Evolutionary conservation across 306 rosid genomes (phyloP).

Genomic region (Casuarina glauca): DNA sequence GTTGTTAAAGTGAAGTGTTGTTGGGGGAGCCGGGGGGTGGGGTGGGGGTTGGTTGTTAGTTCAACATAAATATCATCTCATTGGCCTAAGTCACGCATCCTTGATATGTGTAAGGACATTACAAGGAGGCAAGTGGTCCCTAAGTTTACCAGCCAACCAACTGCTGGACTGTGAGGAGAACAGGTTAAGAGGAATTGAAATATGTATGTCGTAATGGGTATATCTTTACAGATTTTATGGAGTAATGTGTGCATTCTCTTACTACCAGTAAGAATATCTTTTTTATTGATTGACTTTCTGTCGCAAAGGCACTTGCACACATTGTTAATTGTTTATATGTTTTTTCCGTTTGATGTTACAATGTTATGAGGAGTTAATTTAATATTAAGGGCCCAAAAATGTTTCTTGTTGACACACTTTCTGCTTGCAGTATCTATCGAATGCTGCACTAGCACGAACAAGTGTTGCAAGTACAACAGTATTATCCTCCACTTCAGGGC

Average conservation of each 20-base stretch:
- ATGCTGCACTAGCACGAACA: constrained; percentile 97
- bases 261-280: background rate
- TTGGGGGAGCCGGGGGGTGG: background rate
- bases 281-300: background rate
- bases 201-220: background rate
- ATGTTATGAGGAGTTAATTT: background rate
- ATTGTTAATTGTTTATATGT: background rate
- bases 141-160: constrained; percentile 4
- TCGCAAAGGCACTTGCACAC: background rate
- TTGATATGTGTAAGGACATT: background rate
- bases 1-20: constrained; percentile 2
- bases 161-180: background rate
- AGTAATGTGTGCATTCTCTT: background rate
- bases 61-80: background rate
- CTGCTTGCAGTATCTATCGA: constrained; percentile 83
- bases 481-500: constrained; percentile 95
- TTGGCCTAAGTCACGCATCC: constrained; percentile 8
- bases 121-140: background rate
- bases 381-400: constrained; percentile 6
- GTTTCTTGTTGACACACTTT: constrained; percentile 5
- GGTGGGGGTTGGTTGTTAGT: background rate
- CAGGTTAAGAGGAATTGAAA: background rate
- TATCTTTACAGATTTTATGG: background rate
- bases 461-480: constrained; percentile 99
- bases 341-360: background rate